Evolutionary conservation across 2,329 filamentous ascomycete species (phyloP), one percentile per base, ranked within the genome.

Genomic region (Trichoderma koningii): DNA sequence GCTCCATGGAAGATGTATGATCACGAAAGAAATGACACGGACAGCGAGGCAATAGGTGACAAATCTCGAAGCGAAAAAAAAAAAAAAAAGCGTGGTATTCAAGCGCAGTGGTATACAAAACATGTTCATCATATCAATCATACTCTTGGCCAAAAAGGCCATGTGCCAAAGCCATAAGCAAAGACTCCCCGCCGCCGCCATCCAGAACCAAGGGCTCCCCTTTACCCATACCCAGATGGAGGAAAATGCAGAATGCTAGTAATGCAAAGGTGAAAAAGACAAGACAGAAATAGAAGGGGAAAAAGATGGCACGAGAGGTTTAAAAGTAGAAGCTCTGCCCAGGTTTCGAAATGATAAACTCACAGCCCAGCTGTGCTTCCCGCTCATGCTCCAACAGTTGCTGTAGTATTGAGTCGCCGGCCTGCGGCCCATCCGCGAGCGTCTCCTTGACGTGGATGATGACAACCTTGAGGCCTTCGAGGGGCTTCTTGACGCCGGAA

Each of bases 371-470:
- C 52, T 84, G 83, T 9, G 80, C 83, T 14, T 86, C 85, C 61
- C 81, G 77, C 66, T 93, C 91, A 66, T 91, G 82, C 28, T 86
- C 85, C 19, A 78, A 74, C 56, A 98, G 76, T 74, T 97, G 87
- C 66, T 80, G 73, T 23, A 95, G 71, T 42, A 98, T 96, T 2
- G 78, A 83, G 3, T 91, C 87, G 0, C 78, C 42, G 81, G 84
- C 2, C 84, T 86, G 55, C 79, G 86, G 85, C 0, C 87, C 91
- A 73, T 97, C 93, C 9, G 83, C 81, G 63, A 97, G 79, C 23
- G 85, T 89, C 69, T 98, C 94, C 75, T 99, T 99, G 72, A 98
- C 86, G 74, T 99, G 95, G 44, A 98, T 98, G 63, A 98, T 87
- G 56, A 97, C 88, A 1, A 99, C 81, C 68, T 87, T 90, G 30